These are phyloP conservation scores for Russula earlei DNA, from an alignment of 768 basidiomycete genomes.

Conservation along the genomic window DNA sequence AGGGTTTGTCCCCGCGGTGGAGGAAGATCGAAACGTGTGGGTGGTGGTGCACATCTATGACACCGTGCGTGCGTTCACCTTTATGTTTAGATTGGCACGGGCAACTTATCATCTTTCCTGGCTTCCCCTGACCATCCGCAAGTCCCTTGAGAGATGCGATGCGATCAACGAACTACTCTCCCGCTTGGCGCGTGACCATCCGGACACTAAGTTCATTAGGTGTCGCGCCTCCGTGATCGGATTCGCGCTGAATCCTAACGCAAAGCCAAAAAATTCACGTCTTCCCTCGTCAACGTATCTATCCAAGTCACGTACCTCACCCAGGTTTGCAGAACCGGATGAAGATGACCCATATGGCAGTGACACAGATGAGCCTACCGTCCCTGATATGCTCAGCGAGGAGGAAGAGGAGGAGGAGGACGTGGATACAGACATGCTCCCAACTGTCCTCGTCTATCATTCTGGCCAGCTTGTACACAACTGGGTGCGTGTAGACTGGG, in stretches of 20 bases:
- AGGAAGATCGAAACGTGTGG: slow-evolving; percentile 60
- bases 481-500: slow-evolving; percentile 87
- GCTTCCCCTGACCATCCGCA: slow-evolving; percentile 23
- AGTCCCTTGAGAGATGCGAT: slow-evolving; percentile 69
- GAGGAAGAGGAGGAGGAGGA: slow-evolving; percentile 42
- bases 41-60: slow-evolving; percentile 84
- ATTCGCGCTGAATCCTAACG: slow-evolving; percentile 41
- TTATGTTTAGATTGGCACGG: neutral
- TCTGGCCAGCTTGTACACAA: slow-evolving; percentile 78
- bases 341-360: slow-evolving; percentile 43
- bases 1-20: slow-evolving; percentile 64
- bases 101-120: neutral
- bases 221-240: slow-evolving; percentile 68
- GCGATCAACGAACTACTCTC: slow-evolving; percentile 57
- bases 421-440: slow-evolving; percentile 72
- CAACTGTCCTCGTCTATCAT: slow-evolving; percentile 70
- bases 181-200: slow-evolving; percentile 57
- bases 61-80: slow-evolving; percentile 42
- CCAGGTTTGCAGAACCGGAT: slow-evolving; percentile 27
- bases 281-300: slow-evolving; percentile 14
- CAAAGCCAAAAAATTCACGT: slow-evolving; percentile 5
- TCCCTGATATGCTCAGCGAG: slow-evolving; percentile 14
- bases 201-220: slow-evolving; percentile 73
- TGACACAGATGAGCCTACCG: slow-evolving; percentile 29
- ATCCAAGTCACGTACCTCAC: slow-evolving; percentile 10